Base-by-base conservation (phyloP, 352 stramenopile species). In the Phytophthora multivora region DNA sequence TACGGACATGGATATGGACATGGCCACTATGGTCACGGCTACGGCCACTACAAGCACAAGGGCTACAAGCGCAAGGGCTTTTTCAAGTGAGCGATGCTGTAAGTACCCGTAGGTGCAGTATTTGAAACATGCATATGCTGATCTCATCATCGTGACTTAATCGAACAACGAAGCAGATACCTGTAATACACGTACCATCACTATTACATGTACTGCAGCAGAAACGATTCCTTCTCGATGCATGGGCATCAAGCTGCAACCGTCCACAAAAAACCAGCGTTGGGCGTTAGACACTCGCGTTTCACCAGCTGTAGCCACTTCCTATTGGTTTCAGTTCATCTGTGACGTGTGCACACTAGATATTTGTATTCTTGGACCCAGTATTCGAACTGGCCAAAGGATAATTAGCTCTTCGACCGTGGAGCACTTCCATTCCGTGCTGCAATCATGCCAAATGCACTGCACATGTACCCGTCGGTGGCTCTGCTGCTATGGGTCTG, bases 381-480 rank as follows among this genome's bases (percentile, higher is more conserved):
- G 13, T 8, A 13, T 33, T 33, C 28, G 28, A 33, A 33, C 28
- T 31, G 26, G 26, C 9, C 26, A 31, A 31, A 31, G 21, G 21
- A 23, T 23, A 23, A 36, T 36, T 36, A 36, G 30, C 30, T 7
- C 26, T 18, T 52, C 23, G 21, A 23, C 21, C 21, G 4, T 16
- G 10, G 16, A 40, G 46, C 46, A 31, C 18, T 42, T 28, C 12
- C 41, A 28, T 2, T 4, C 19, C 25, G 3, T 18, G 16, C 13
- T 21, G 16, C 18, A 45, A 26, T 9, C 35, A 71, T 84, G 71
- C 13, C 60, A 13, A 73, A 85, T 33, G 59, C 63, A 15, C 54
- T 84, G 49, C 74, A 82, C 36, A 51, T 86, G 63, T 86, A 80
- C 38, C 77, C 77, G 33, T 68, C 74, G 3, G 19, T 62, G 28